Evolutionary conservation across 73 alveolate species (phyloP), one percentile per base, ranked within the genome.

Genomic region (Paramecium biaurelia): DNA sequence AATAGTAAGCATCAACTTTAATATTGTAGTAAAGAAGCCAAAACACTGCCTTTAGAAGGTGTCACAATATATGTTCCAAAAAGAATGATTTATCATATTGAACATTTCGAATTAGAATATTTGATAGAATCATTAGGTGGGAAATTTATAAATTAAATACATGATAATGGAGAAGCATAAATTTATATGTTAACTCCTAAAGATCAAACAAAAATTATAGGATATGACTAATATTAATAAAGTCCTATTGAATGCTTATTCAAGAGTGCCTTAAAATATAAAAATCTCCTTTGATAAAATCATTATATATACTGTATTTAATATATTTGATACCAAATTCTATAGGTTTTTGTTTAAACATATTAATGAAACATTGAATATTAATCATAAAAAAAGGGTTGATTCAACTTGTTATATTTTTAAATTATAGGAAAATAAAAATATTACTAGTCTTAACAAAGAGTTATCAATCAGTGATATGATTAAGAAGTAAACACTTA

Each of bases 211-310:
- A 21, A 72, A 72, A 20, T 72, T 24, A 3, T 26, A 30, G 41
- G 45, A 35, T 72, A 20, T 35, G 45, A 72, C 35, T 5, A 72
- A 14, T 34, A 34, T 10, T 12, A 32, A 72, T 7, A 72, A 20
- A 72, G 59, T 12, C 86, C 86, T 12, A 72, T 72, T 28, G 86
- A 72, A 72, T 28, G 45, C 38, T 35, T 72, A 72, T 72, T 72
- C 45, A 28, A 72, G 45, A 72, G 86, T 72, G 86, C 45, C 11
- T 35, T 72, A 20, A 20, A 72, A 72, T 72, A 35, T 72, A 72
- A 72, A 38, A 72, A 72, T 53, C 68, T 53, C 68, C 68, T 53
- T 53, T 53, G 68, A 53, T 53, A n/a, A 45, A 4, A 15, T 53
- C 9, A 45, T 45, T 30, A 30, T 30, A 1, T 30, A 30, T 32